Evolutionary conservation across 768 basidiomycete species (phyloP).

Genomic region (Pleurotus citrinopileatus): DNA sequence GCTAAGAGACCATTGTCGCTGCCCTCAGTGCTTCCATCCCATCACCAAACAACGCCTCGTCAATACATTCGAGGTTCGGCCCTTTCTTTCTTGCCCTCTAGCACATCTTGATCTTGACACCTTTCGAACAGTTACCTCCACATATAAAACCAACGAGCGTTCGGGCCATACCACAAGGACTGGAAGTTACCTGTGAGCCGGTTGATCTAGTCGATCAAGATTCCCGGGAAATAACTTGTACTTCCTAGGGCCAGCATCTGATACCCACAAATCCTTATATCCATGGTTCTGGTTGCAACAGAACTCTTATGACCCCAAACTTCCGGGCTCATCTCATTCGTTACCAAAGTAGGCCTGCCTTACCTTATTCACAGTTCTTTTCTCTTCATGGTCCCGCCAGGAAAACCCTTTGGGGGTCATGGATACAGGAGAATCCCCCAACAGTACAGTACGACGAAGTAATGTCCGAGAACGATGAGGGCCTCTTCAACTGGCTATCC

Average conservation of each 20-base stretch:
- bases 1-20: slow-evolving; percentile 92
- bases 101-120: slow-evolving; percentile 3
- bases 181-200: slow-evolving; percentile 72
- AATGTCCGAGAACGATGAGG: slow-evolving; percentile 62
- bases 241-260: slow-evolving; percentile 49
- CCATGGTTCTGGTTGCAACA: slow-evolving; percentile 83
- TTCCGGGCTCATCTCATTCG: not conserved
- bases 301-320: slow-evolving; percentile 76
- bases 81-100: not conserved
- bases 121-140: slow-evolving; percentile 61
- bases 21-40: slow-evolving; percentile 81
- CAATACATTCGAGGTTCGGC: slow-evolving; percentile 74
- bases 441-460: slow-evolving; percentile 69
- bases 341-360: slow-evolving; percentile 1
- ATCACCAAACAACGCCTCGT: slow-evolving; percentile 88
- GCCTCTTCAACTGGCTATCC: slow-evolving; percentile 77
- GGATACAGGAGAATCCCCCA: slow-evolving; percentile 73
- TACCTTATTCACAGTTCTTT: not conserved
- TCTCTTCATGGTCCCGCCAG: too few species aligned
- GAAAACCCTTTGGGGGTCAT: slow-evolving; percentile 79
- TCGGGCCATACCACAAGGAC: slow-evolving; percentile 54
- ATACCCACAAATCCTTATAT: slow-evolving; percentile 75
- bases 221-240: slow-evolving; percentile 1
- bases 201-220: not conserved
- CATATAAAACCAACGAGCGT: slow-evolving; percentile 66